phyloP scores from a whole-genome alignment of 2,329 filamentous ascomycete genomes.

The Neofusicoccum laricinum region DNA sequence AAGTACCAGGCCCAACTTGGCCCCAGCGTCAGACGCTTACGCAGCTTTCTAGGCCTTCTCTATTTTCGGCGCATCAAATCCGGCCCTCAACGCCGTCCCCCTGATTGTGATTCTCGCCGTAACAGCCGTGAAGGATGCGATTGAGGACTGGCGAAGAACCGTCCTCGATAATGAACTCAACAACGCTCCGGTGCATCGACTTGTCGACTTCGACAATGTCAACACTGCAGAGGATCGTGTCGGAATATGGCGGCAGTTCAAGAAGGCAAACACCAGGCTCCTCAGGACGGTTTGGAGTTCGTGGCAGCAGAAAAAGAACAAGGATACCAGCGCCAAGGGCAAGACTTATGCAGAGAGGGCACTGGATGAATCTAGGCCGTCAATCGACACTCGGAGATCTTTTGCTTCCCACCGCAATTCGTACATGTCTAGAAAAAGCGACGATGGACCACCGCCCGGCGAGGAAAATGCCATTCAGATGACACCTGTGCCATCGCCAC shows the following conservation, averaged over 20 bases:
- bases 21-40: slow-evolving; percentile 19
- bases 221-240: slow-evolving; percentile 87
- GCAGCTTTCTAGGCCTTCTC: slow-evolving; percentile 73
- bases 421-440: slow-evolving; percentile 48
- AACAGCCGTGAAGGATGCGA: slow-evolving; percentile 89
- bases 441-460: slow-evolving; percentile 19
- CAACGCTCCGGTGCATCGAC: slow-evolving; percentile 88
- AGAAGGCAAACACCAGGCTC: slow-evolving; percentile 75
- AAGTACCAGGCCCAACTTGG: slow-evolving; percentile 46
- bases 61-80: slow-evolving; percentile 90
- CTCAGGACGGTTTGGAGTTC: slow-evolving; percentile 54
- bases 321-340: slow-evolving; percentile 39
- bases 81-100: slow-evolving; percentile 83
- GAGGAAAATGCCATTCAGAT: slow-evolving; percentile 77
- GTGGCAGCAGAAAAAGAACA: slow-evolving; percentile 42
- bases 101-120: slow-evolving; percentile 88
- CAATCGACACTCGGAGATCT: slow-evolving; percentile 63
- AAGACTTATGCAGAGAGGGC: slow-evolving; percentile 50
- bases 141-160: slow-evolving; percentile 93
- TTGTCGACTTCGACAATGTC: slow-evolving; percentile 87
- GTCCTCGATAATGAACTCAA: slow-evolving; percentile 90
- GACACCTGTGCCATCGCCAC: slow-evolving; percentile 87
- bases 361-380: slow-evolving; percentile 60
- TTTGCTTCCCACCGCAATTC: slow-evolving; percentile 54
- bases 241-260: slow-evolving; percentile 80